phyloP scores from a whole-genome alignment of 179 eudicot species.

The Patellifolia procumbens region DNA sequence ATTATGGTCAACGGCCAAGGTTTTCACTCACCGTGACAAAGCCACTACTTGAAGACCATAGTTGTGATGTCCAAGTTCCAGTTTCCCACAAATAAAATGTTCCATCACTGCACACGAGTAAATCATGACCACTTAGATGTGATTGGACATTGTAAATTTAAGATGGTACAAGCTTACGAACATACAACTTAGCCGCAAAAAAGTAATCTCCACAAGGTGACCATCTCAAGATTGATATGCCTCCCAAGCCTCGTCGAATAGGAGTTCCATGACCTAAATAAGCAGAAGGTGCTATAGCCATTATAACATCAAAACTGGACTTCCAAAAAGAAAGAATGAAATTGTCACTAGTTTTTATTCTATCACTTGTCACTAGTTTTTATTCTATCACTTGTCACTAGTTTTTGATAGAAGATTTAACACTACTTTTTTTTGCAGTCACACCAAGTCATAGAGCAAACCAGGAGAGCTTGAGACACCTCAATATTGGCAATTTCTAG shows the following conservation, averaged over 20 bases:
- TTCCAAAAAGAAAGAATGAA: neutral
- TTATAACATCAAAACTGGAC: neutral
- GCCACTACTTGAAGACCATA: slow-evolving; percentile 89
- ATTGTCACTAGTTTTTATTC: neutral
- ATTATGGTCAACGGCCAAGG: neutral
- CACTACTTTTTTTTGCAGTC: neutral
- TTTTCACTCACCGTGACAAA: slow-evolving; percentile 74
- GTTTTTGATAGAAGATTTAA: neutral
- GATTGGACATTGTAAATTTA: slow-evolving; percentile 5
- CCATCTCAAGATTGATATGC: slow-evolving; percentile 89
- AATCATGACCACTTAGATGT: slow-evolving; percentile 4
- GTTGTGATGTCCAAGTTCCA: slow-evolving; percentile 90
- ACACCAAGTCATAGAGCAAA: neutral
- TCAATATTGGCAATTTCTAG: neutral
- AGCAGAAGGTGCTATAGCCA: slow-evolving; percentile 11
- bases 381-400: neutral
- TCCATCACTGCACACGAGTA: slow-evolving; percentile 68
- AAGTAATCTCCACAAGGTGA: slow-evolving; percentile 95
- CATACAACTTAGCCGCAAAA: slow-evolving; percentile 90
- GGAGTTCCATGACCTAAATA: slow-evolving; percentile 83
- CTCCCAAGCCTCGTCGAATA: slow-evolving; percentile 91
- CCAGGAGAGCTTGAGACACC: neutral
- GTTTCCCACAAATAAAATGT: slow-evolving; percentile 68
- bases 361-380: neutral
- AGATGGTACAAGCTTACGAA: slow-evolving; percentile 26